These are phyloP conservation scores for Salicornia ramosissima DNA, from an alignment of 148 eudicot genomes.

Conservation along the genomic window DNA sequence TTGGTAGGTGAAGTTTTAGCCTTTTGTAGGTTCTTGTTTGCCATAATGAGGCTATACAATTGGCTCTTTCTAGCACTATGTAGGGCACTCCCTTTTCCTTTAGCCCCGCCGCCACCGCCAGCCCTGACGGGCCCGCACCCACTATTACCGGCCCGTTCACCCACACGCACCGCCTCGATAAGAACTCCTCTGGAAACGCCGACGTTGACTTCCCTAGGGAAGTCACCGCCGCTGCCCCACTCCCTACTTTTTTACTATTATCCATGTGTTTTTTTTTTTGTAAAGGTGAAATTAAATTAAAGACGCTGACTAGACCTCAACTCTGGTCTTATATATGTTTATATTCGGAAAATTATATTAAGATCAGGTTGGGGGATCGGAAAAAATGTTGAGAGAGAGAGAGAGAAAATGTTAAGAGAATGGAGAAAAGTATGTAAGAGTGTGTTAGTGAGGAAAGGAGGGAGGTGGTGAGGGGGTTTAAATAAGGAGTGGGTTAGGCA, in stretches of 20 bases:
- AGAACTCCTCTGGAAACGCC: conserved; percentile 44
- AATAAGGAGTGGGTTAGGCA: conserved; percentile 33
- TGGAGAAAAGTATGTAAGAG: no score
- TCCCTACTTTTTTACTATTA: not conserved
- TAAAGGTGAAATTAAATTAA: no score
- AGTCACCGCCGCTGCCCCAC: not conserved
- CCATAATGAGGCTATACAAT: conserved; percentile 84
- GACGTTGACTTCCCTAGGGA: conserved; percentile 32
- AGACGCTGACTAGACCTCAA: no score
- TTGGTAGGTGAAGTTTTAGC: conserved; percentile 73
- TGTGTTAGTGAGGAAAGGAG: conserved; percentile 44
- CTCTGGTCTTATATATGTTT: no score
- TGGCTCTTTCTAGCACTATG: conserved; percentile 65
- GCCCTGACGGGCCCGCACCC: conserved; percentile 77
- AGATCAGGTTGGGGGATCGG: conserved; percentile 19
- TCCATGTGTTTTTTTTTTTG: not conserved
- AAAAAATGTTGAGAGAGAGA: conserved; percentile 17
- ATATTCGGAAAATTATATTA: no score
- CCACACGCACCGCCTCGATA: conserved; percentile 46
- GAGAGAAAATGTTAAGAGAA: not conserved
- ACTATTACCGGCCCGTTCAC: conserved; percentile 78
- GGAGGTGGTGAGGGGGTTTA: conserved; percentile 57
- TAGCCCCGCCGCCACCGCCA: conserved; percentile 71
- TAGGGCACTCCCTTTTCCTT: conserved; percentile 64
- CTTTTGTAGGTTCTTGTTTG: conserved; percentile 68